Evolutionary conservation across 1,139 yeast species (phyloP).

Genomic region (Sporopachydermia cereana): DNA sequence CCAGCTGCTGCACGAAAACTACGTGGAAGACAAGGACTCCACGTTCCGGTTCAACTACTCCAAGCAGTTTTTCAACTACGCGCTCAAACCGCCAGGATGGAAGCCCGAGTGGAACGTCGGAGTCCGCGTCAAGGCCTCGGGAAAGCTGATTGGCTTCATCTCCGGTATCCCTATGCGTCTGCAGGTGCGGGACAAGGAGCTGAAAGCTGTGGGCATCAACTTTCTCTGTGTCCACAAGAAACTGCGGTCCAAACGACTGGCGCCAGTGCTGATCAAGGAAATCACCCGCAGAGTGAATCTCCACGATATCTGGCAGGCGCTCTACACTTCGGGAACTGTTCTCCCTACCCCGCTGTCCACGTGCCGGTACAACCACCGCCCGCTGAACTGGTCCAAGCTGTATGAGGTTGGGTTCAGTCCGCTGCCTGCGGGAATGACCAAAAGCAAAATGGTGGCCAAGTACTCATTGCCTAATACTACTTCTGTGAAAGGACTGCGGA

Average conservation of each 20-base stretch:
- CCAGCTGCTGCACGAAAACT: slow-evolving; percentile 71
- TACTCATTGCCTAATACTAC: slow-evolving; percentile 59
- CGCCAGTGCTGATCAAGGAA: slow-evolving; percentile 90
- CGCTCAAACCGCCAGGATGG: slow-evolving; percentile 92
- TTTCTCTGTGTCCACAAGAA: slow-evolving; percentile 91
- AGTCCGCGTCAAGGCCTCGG: slow-evolving; percentile 68
- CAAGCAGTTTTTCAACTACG: slow-evolving; percentile 81
- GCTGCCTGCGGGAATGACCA: slow-evolving; percentile 65
- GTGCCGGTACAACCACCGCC: slow-evolving; percentile 88
- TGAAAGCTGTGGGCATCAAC: slow-evolving; percentile 80
- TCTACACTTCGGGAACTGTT: slow-evolving; percentile 86
- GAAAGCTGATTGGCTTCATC: slow-evolving; percentile 81
- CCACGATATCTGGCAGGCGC: slow-evolving; percentile 86
- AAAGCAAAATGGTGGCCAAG: slow-evolving; percentile 71
- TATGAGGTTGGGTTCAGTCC: slow-evolving; percentile 83
- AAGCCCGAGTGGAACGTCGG: slow-evolving; percentile 84
- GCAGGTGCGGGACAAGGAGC: slow-evolving; percentile 42
- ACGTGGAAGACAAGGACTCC: slow-evolving; percentile 90
- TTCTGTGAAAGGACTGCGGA: slow-evolving; percentile 48
- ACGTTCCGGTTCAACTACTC: slow-evolving; percentile 86
- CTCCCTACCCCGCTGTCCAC: slow-evolving; percentile 89
- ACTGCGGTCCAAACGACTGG: slow-evolving; percentile 81
- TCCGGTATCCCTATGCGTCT: slow-evolving; percentile 78
- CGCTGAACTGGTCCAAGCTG: slow-evolving; percentile 83
- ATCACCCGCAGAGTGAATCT: slow-evolving; percentile 87